phyloP scores from a whole-genome alignment of 129 eudicot genomes.

The Pseudognaphalium luteoalbum region DNA sequence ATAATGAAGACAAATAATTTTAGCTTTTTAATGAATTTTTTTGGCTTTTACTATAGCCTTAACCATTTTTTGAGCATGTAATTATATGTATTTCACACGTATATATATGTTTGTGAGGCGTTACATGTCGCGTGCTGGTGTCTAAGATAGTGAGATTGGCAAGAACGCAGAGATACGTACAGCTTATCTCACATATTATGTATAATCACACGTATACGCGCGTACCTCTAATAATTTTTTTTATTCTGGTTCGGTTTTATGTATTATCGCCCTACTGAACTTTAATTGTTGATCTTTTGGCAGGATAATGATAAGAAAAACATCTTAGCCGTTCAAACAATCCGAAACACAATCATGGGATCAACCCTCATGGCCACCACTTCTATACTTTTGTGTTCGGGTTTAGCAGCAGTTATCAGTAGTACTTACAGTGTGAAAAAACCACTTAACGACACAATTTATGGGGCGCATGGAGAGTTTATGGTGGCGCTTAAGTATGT shows the following conservation, averaged over 20 bases:
- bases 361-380: slow-evolving; percentile 91
- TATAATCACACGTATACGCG: too few species aligned
- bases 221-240: too few species aligned
- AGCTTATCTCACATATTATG: too few species aligned
- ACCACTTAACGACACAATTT: slow-evolving; percentile 69
- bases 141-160: background rate
- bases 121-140: background rate
- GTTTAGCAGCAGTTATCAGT: slow-evolving; percentile 79
- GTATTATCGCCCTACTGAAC: background rate
- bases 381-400: slow-evolving; percentile 71
- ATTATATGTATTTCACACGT: background rate
- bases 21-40: background rate
- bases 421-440: slow-evolving; percentile 89
- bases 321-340: slow-evolving; percentile 78
- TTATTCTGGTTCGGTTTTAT: background rate
- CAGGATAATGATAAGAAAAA: slow-evolving; percentile 92
- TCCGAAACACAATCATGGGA: slow-evolving; percentile 87
- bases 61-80: background rate
- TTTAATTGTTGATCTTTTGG: background rate
- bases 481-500: slow-evolving; percentile 87
- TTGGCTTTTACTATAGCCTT: background rate
- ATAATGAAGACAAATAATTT: background rate
- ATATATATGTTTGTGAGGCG: background rate
- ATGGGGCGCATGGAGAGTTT: slow-evolving; percentile 92
- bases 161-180: too few species aligned